phyloP scores from a whole-genome alignment of 164 flowering plant species.

The Annona cherimola region DNA sequence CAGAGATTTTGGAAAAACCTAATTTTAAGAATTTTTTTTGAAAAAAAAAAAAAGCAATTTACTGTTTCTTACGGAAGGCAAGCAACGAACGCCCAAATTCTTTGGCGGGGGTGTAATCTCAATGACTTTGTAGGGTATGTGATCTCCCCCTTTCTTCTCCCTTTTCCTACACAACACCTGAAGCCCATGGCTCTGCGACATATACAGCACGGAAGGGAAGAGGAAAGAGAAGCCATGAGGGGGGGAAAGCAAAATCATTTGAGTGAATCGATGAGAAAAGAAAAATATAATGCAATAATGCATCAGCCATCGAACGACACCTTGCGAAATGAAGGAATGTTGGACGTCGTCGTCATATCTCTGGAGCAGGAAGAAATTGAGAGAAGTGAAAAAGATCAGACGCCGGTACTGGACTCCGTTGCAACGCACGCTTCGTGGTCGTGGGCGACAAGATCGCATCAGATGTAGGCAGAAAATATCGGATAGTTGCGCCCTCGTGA shows the following conservation, averaged over 20 bases:
- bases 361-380: background rate
- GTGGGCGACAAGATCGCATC: background rate
- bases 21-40: too few relatives aligned
- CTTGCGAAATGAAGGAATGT: conserved; percentile 2
- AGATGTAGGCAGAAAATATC: too few relatives aligned
- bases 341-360: conserved; percentile 4
- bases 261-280: background rate
- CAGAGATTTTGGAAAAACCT: too few relatives aligned
- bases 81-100: conserved; percentile 82
- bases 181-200: conserved; percentile 9
- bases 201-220: background rate
- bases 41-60: background rate
- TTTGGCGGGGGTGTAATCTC: conserved; percentile 87
- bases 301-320: background rate
- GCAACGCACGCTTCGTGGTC: background rate
- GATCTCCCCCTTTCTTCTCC: conserved; percentile 41
- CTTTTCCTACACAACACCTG: conserved; percentile 54
- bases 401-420: background rate
- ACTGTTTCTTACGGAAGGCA: conserved; percentile 48
- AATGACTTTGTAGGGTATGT: conserved; percentile 69
- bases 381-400: background rate
- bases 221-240: background rate
- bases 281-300: background rate
- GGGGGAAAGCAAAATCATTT: background rate
- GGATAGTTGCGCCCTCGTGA: too few relatives aligned